These are phyloP conservation scores for Ophiobolus disseminans DNA, from an alignment of 2,329 filamentous ascomycete genomes.

Conservation along the genomic window DNA sequence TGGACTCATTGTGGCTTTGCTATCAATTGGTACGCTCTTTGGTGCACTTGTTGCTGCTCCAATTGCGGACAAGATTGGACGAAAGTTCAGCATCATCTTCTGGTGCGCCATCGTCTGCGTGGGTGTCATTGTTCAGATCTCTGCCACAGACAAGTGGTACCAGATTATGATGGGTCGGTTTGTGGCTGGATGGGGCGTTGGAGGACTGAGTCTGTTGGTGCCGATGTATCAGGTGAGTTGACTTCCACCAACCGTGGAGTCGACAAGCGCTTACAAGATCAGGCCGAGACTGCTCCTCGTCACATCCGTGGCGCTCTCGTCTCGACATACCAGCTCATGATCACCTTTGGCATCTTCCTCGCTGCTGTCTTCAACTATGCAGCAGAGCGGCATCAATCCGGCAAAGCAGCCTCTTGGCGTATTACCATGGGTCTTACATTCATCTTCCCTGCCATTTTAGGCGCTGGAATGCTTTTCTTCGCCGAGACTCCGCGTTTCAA, in stretches of 20 bases:
- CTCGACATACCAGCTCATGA: constrained; percentile 69
- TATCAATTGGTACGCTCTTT: constrained; percentile 77
- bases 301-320: constrained; percentile 69
- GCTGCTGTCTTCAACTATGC: constrained; percentile 63
- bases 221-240: constrained; percentile 62
- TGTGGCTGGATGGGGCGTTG: constrained; percentile 69
- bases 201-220: constrained; percentile 64
- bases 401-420: constrained; percentile 64
- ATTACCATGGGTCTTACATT: constrained; percentile 67
- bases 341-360: constrained; percentile 69
- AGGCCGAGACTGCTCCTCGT: constrained; percentile 67
- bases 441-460: constrained; percentile 60
- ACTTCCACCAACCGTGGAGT: neutral
- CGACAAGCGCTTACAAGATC: neutral
- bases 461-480: constrained; percentile 60
- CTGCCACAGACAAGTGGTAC: constrained; percentile 63
- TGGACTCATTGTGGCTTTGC: constrained; percentile 43
- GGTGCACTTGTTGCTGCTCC: constrained; percentile 66
- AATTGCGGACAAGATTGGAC: constrained; percentile 67
- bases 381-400: constrained; percentile 55
- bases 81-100: constrained; percentile 65
- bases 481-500: constrained; percentile 64
- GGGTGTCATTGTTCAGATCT: constrained; percentile 70
- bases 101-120: constrained; percentile 67
- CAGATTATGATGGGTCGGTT: constrained; percentile 69